phyloP scores from a whole-genome alignment of 306 rosid genomes.

The Gastrolobium bilobum region DNA sequence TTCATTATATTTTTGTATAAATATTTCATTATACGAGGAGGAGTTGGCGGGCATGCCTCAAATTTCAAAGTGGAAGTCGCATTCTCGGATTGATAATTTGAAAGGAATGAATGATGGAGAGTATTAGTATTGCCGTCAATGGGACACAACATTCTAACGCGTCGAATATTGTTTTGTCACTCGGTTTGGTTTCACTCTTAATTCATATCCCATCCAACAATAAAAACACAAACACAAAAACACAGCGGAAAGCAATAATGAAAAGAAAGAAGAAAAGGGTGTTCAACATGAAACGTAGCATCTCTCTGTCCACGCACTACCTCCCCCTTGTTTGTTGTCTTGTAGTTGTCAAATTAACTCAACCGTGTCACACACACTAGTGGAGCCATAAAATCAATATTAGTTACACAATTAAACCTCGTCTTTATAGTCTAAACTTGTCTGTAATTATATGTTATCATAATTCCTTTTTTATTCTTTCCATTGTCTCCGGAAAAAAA shows the following conservation, averaged over 20 bases:
- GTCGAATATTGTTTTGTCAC: conserved; percentile 53
- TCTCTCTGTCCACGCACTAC: conserved; percentile 46
- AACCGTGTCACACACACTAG: conserved; percentile 13
- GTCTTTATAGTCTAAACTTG: too few relatives aligned
- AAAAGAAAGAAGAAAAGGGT: neutral
- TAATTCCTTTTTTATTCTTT: too few relatives aligned
- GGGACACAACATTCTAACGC: conserved; percentile 47
- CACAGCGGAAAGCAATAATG: neutral
- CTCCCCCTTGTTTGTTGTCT: conserved; percentile 47
- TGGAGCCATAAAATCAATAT: too few relatives aligned
- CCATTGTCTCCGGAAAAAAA: too few relatives aligned
- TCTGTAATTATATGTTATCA: too few relatives aligned
- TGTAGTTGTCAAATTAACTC: conserved; percentile 57
- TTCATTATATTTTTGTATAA: too few relatives aligned
- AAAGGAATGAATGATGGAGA: conserved; percentile 26
- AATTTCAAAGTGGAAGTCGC: neutral
- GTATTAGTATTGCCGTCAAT: conserved; percentile 30
- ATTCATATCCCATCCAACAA: conserved; percentile 55
- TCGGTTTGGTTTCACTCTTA: conserved; percentile 37
- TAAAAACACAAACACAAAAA: conserved; percentile 43
- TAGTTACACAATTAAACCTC: too few relatives aligned
- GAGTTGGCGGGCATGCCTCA: too few relatives aligned
- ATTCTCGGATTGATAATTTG: conserved; percentile 1
- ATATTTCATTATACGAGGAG: too few relatives aligned
- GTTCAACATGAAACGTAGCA: conserved; percentile 45